phyloP scores from a whole-genome alignment of 1,139 yeast genomes.

The Taphrina deformans region DNA sequence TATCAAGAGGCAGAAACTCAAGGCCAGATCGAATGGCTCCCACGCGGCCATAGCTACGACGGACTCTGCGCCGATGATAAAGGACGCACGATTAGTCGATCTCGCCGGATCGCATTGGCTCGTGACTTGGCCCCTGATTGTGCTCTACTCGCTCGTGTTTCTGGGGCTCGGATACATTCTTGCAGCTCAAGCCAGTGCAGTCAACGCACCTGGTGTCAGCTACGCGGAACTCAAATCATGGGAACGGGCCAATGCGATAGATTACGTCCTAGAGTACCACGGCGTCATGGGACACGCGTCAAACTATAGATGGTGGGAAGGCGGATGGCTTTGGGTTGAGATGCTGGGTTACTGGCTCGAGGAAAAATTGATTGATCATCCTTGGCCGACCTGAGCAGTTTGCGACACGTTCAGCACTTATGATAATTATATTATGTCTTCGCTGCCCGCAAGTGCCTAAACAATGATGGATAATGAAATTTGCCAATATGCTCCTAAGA shows the following conservation, averaged over 20 bases:
- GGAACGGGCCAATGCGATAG: slow-evolving; percentile 21
- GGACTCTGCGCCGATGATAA: not conserved
- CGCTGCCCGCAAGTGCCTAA: slow-evolving; percentile 4
- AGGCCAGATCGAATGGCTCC: not conserved
- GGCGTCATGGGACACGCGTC: slow-evolving; percentile 5
- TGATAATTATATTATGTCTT: not conserved
- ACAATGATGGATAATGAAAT: not conserved
- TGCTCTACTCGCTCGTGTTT: slow-evolving; percentile 2
- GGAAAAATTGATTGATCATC: slow-evolving; percentile 9
- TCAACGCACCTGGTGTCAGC: slow-evolving; percentile 24
- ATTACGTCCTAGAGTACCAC: slow-evolving; percentile 3
- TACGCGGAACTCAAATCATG: slow-evolving; percentile 22
- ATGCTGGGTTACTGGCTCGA: slow-evolving; percentile 26
- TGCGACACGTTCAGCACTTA: too few relatives aligned
- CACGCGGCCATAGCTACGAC: not conserved
- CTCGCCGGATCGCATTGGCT: not conserved
- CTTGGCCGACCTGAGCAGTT: slow-evolving; percentile 25
- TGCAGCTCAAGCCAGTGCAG: not conserved
- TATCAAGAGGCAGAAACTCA: not conserved
- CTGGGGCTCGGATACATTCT: slow-evolving; percentile 7
- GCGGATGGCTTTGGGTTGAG: slow-evolving; percentile 11
- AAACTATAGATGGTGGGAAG: slow-evolving; percentile 25
- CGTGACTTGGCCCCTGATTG: not conserved
- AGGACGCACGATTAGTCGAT: not conserved
- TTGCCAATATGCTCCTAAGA: not conserved